A percentile compares a stretch with the other conserved stretches of the same genome.
These are phyloP conservation scores for Neurospora sp. DNA, from an alignment of 495 filamentous ascomycete genomes.

Conservation along the genomic window DNA sequence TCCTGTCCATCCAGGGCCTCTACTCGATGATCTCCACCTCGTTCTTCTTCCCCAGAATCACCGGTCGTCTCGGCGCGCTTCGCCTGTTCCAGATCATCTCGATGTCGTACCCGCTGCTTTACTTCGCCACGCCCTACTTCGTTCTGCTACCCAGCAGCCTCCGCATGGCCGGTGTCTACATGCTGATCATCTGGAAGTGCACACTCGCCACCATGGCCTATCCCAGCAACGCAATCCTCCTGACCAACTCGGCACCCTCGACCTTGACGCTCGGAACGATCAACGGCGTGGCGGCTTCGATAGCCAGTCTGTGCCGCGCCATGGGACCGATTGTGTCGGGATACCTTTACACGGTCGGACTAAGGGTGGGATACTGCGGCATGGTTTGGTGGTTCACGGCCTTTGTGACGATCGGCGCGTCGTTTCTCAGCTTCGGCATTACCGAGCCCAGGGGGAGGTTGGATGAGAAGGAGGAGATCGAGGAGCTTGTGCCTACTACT, in stretches of 20 bases:
- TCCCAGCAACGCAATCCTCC: conserved; percentile 73
- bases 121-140: conserved; percentile 81
- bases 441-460: conserved; percentile 32
- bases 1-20: conserved; percentile 81
- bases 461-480: conserved; percentile 22
- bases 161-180: conserved; percentile 63
- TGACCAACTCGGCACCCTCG: conserved; percentile 74
- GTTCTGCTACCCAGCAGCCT: conserved; percentile 64
- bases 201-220: conserved; percentile 78
- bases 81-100: conserved; percentile 72
- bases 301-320: conserved; percentile 76
- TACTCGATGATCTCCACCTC: conserved; percentile 80
- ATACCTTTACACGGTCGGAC: conserved; percentile 68
- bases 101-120: conserved; percentile 76
- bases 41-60: conserved; percentile 69
- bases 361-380: conserved; percentile 70
- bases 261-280: conserved; percentile 75
- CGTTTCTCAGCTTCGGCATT: conserved; percentile 41
- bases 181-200: conserved; percentile 77
- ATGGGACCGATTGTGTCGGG: conserved; percentile 86
- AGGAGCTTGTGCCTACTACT: not conserved
- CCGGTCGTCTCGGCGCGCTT: conserved; percentile 60
- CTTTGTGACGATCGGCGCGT: conserved; percentile 63
- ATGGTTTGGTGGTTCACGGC: conserved; percentile 88
- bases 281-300: conserved; percentile 87